Evolutionary conservation across 2,329 filamentous ascomycete genomes (phyloP).

Genomic region (Aspergillus japonicus): DNA sequence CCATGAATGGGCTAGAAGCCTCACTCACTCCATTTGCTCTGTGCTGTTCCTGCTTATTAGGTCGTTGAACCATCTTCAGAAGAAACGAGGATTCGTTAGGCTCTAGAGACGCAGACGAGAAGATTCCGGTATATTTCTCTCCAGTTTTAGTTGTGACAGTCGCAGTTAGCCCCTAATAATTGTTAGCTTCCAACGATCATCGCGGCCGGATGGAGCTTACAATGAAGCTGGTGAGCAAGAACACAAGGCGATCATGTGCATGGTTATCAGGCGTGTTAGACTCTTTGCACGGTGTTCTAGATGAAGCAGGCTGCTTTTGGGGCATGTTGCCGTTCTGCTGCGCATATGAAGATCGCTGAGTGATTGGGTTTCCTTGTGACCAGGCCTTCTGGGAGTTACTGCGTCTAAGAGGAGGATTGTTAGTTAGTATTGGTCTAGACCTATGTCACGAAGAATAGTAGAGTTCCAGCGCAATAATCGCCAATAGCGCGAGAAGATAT

Average conservation of each 20-base stretch:
- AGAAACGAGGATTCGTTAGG: constrained; percentile 54
- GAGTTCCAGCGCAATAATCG: too few species aligned
- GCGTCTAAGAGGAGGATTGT: constrained; percentile 39
- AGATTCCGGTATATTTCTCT: constrained; percentile 61
- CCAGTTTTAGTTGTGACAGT: constrained; percentile 60
- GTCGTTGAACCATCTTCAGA: constrained; percentile 65
- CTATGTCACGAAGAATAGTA: background rate
- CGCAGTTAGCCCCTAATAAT: constrained; percentile 53
- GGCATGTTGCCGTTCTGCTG: constrained; percentile 56
- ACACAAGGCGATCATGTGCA: constrained; percentile 60
- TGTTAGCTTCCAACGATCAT: constrained; percentile 17
- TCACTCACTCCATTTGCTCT: constrained; percentile 46
- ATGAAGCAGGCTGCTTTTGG: constrained; percentile 41
- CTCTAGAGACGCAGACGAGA: constrained; percentile 57
- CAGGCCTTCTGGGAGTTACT: constrained; percentile 60
- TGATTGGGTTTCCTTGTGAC: constrained; percentile 62
- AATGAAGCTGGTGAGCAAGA: constrained; percentile 58
- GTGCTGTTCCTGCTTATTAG: constrained; percentile 37
- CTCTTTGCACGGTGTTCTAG: constrained; percentile 48
- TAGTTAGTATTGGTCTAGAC: constrained; percentile 20
- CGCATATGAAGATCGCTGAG: constrained; percentile 52
- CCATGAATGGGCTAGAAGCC: constrained; percentile 40
- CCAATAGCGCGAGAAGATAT: background rate
- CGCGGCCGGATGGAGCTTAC: constrained; percentile 44
- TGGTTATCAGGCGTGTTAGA: constrained; percentile 56